phyloP scores from a whole-genome alignment of 2,329 filamentous ascomycete species.

The Zasmidium citrigriseum region DNA sequence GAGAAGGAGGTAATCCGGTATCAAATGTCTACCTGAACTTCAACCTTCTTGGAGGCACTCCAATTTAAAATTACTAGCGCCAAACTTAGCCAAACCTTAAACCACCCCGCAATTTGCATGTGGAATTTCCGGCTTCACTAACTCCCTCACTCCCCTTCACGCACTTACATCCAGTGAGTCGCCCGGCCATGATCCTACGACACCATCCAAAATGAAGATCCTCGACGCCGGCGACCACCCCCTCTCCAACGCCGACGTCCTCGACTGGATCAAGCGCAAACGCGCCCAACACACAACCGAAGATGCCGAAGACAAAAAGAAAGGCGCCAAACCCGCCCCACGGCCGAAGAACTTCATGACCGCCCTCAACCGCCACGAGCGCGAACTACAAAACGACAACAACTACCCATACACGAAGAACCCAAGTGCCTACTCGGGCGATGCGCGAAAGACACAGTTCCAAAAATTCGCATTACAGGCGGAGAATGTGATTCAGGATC shows the following conservation, averaged over 20 bases:
- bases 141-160: not conserved
- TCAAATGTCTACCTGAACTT: too few species aligned
- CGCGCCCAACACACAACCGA: slow-evolving; percentile 33
- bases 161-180: not conserved
- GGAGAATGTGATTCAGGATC: slow-evolving; percentile 27
- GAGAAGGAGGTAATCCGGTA: not conserved
- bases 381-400: slow-evolving; percentile 29
- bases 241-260: slow-evolving; percentile 38
- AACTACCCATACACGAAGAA: slow-evolving; percentile 34
- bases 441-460: slow-evolving; percentile 24
- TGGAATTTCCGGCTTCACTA: not conserved
- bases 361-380: slow-evolving; percentile 32
- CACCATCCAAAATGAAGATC: slow-evolving; percentile 30
- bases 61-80: not conserved
- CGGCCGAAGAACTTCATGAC: slow-evolving; percentile 35
- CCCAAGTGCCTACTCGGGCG: slow-evolving; percentile 29
- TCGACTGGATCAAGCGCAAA: slow-evolving; percentile 35
- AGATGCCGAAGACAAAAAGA: slow-evolving; percentile 28
- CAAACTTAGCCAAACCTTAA: not conserved
- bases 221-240: slow-evolving; percentile 38
- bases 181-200: not conserved
- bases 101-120: not conserved
- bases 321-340: slow-evolving; percentile 20
- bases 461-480: slow-evolving; percentile 25
- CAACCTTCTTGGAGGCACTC: not conserved